A percentile compares a stretch with the other conserved stretches of the same genome.
These are phyloP conservation scores for Pisolithus marmoratus DNA, from an alignment of 768 basidiomycete genomes.

Conservation along the genomic window DNA sequence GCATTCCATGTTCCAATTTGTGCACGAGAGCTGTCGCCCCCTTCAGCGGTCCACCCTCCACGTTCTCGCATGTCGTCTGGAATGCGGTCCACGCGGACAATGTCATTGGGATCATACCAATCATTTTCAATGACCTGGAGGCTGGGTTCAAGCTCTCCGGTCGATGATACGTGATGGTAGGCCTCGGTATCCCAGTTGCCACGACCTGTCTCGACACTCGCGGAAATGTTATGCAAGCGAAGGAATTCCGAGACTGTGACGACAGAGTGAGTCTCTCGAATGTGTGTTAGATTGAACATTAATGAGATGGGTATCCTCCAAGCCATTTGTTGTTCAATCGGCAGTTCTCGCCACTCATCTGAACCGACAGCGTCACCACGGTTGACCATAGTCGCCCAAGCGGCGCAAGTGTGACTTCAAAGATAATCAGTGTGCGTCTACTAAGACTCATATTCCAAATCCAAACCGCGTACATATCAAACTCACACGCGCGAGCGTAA, in stretches of 20 bases:
- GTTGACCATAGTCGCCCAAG: constrained; percentile 41
- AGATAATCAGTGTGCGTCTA: not conserved
- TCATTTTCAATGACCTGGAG: constrained; percentile 29
- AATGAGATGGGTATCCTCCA: constrained; percentile 30
- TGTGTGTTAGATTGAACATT: constrained; percentile 41
- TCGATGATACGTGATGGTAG: constrained; percentile 26
- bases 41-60: constrained; percentile 12
- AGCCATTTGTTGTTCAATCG: constrained; percentile 32
- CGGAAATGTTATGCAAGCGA: constrained; percentile 32
- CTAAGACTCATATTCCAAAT: not conserved
- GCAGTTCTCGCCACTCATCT: constrained; percentile 36
- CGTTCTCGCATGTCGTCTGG: constrained; percentile 15
- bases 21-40: constrained; percentile 2
- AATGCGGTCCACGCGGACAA: constrained; percentile 29
- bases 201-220: constrained; percentile 27
- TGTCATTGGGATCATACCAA: constrained; percentile 26
- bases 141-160: constrained; percentile 14
- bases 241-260: constrained; percentile 39
- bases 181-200: constrained; percentile 33
- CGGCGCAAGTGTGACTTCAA: constrained; percentile 31
- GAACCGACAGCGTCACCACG: constrained; percentile 35
- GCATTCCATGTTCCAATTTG: constrained; percentile 4
- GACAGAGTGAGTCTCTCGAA: constrained; percentile 32
- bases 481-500: constrained; percentile 45
- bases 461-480: constrained; percentile 18